Conservation (phyloP, 2,329 filamentous ascomycete species). For the Phoma sp. region DNA sequence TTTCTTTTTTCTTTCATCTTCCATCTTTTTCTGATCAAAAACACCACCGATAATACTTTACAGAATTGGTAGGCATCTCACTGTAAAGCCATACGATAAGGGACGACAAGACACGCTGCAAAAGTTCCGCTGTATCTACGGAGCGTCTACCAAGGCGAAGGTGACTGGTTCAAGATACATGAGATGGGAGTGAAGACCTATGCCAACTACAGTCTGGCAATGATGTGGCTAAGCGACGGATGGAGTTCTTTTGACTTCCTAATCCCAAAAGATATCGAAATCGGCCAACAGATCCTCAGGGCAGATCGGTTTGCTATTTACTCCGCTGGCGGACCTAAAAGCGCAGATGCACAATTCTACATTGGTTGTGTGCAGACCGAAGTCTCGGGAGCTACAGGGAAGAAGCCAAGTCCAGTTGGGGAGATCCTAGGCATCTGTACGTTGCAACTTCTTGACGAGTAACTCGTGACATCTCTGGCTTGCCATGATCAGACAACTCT, state of each 20-base stretch:
- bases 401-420: slow-evolving; percentile 41
- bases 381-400: slow-evolving; percentile 42
- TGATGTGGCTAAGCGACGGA: slow-evolving; percentile 17
- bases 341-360: slow-evolving; percentile 48
- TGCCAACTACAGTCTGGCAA: slow-evolving; percentile 5
- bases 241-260: slow-evolving; percentile 17
- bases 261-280: slow-evolving; percentile 17
- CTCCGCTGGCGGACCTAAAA: slow-evolving; percentile 34
- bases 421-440: slow-evolving; percentile 45
- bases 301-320: slow-evolving; percentile 53
- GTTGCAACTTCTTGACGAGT: not conserved
- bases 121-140: too few relatives aligned
- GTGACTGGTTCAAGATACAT: slow-evolving; percentile 48
- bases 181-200: slow-evolving; percentile 36
- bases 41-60: too few relatives aligned
- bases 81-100: too few relatives aligned
- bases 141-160: slow-evolving; percentile 71
- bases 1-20: not conserved
- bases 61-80: too few relatives aligned
- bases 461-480: not conserved
- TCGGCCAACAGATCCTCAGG: slow-evolving; percentile 51
- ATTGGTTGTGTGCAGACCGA: slow-evolving; percentile 52
- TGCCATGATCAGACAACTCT: not conserved
- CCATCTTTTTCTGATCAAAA: not conserved
- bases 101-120: too few relatives aligned